Conservation (phyloP, 768 basidiomycete species). For the Kwoniella heveanensis region DNA sequence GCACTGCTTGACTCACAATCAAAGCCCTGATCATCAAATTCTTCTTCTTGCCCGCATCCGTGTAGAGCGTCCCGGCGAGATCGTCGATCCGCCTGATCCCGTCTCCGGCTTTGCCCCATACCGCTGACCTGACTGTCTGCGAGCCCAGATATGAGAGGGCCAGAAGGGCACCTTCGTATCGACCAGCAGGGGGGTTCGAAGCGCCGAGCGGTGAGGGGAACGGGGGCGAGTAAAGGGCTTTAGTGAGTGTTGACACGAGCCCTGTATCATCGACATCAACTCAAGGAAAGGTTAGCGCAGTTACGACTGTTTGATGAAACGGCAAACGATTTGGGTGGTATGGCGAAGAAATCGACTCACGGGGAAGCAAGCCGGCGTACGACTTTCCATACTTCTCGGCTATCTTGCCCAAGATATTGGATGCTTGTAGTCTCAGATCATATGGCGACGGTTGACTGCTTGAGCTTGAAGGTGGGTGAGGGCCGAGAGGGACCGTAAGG, state of each 20-base stretch:
- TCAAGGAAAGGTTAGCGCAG: too few species aligned
- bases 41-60: constrained; percentile 26
- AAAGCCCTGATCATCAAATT: constrained; percentile 38
- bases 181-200: constrained; percentile 61
- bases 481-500: constrained; percentile 80
- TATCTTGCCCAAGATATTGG: constrained; percentile 79
- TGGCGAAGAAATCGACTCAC: constrained; percentile 31
- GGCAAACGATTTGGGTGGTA: too few species aligned
- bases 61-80: constrained; percentile 44
- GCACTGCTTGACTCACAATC: constrained; percentile 33
- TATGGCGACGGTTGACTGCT: constrained; percentile 54
- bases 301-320: too few species aligned
- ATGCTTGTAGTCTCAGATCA: constrained; percentile 75
- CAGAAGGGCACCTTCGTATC: constrained; percentile 85
- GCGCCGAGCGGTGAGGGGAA: constrained; percentile 48
- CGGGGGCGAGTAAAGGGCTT: constrained; percentile 65
- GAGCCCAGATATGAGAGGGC: constrained; percentile 82
- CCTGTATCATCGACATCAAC: too few species aligned
- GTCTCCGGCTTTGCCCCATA: constrained; percentile 41
- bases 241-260: constrained; percentile 88
- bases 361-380: constrained; percentile 53
- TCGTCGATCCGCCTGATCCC: constrained; percentile 51
- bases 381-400: constrained; percentile 43
- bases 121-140: constrained; percentile 57
- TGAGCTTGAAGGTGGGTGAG: constrained; percentile 60